Base-by-base conservation (phyloP, 305 asterid species). In the Solanum hybrid region DNA sequence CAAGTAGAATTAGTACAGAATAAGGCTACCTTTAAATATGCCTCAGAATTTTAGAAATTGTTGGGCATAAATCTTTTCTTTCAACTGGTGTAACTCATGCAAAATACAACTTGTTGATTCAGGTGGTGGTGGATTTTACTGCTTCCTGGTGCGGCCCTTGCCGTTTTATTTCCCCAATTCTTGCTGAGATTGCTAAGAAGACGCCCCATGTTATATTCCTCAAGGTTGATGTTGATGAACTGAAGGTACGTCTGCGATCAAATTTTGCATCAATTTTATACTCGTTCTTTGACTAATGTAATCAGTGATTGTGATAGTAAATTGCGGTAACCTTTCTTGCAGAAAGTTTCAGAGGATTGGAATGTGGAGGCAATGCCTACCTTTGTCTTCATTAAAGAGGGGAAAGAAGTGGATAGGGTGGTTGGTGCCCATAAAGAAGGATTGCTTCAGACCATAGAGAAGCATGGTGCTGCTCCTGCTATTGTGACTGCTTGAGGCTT, bases 71-170 rank as follows among this genome's bases (percentile, higher is more conserved):
- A 11, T 87, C 39, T 73, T 75, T 39, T 87, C 85, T 29, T 87
- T 87, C 12, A 28, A 26, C 71, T 18, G 8, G 11, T 31, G 46
- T 20, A 31, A 61, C 40, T 29, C 35, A 5, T 74, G 86, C 34
- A 16, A 88, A 29, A 28, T 28, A 29, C 76, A 61, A 51, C 46
- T 28, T 18, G 22, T 74, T 71, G 5, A 24, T 46, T 13, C 29
- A 95, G 98, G 96, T 96, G 86, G 98, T 96, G 87, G 90, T 96
- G 16, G 97, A 96, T 90, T 96, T 96, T 92, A 95, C 96, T 2
- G 98, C 98, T 39, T 92, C 97, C 4, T 96, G 98, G 98, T 95
- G 98, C 11, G 95, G 95, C 3, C 98, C 99, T 3, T 97, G 99
- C 94, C 98, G 98, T 67, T 90, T 97, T 76, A 96, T 97, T 73